Conservation (phyloP, 1,139 yeast species). For the Taphrina deformans region DNA sequence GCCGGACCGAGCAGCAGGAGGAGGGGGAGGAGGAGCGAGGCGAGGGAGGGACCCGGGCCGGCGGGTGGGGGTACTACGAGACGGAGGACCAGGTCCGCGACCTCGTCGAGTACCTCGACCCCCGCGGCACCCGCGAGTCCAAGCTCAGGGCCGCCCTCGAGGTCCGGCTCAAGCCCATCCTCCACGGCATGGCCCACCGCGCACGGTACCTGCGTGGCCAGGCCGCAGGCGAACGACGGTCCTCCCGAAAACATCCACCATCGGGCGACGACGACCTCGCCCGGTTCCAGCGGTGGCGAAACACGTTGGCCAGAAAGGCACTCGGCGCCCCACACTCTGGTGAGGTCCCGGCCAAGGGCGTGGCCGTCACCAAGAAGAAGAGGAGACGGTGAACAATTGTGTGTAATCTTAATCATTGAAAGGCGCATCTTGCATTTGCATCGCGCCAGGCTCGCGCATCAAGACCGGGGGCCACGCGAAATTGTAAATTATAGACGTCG, state of each 20-base stretch:
- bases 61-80: slow-evolving; percentile 74
- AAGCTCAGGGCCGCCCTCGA: slow-evolving; percentile 62
- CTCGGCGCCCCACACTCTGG: slow-evolving; percentile 15
- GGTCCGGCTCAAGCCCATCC: slow-evolving; percentile 11
- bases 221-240: slow-evolving; percentile 11
- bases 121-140: slow-evolving; percentile 75
- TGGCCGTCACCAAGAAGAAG: slow-evolving; percentile 7
- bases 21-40: slow-evolving; percentile 50
- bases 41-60: slow-evolving; percentile 36
- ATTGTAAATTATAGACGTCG: not conserved
- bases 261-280: slow-evolving; percentile 4
- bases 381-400: slow-evolving; percentile 2
- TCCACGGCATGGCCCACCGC: slow-evolving; percentile 21
- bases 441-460: not conserved
- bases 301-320: slow-evolving; percentile 14
- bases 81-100: slow-evolving; percentile 57
- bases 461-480: not conserved
- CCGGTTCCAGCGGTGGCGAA: slow-evolving; percentile 13
- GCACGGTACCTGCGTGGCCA: not conserved
- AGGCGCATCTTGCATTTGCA: no score
- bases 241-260: not conserved
- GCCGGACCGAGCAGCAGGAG: slow-evolving; percentile 60
- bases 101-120: slow-evolving; percentile 68
- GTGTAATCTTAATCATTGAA: no score
- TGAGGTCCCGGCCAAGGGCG: not conserved